Conservation (phyloP, 768 basidiomycete species). For the Sutorius australiensis region DNA sequence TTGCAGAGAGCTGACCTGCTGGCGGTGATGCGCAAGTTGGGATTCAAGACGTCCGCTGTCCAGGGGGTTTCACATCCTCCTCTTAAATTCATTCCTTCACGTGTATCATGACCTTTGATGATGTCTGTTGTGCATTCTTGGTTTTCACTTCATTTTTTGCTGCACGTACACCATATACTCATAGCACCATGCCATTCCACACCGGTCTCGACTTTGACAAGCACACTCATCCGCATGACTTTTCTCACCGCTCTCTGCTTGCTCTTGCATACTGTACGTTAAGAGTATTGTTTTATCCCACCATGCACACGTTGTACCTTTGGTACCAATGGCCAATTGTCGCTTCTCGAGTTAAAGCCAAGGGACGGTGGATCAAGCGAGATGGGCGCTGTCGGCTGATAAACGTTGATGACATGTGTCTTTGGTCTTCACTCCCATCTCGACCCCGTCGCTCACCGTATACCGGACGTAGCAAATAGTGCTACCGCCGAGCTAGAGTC, state of each 20-base stretch:
- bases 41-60: conserved; percentile 82
- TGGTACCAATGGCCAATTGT: conserved; percentile 3
- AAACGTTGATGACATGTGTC: conserved; percentile 2
- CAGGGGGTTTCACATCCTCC: conserved; percentile 49
- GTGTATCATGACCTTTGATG: conserved; percentile 23
- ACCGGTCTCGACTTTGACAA: conserved; percentile 22
- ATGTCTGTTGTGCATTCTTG: conserved; percentile 23
- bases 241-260: conserved; percentile 16
- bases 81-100: conserved; percentile 49
- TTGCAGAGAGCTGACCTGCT: conserved; percentile 84
- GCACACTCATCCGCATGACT: conserved; percentile 31
- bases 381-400: conserved; percentile 19
- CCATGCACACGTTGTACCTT: conserved; percentile 11
- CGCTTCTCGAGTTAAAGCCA: background rate
- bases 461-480: background rate
- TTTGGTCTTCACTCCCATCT: background rate
- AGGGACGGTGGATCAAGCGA: conserved; percentile 13
- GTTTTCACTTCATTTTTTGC: conserved; percentile 30
- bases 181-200: conserved; percentile 33
- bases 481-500: background rate
- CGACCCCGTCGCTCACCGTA: background rate
- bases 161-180: conserved; percentile 30
- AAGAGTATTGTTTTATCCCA: conserved; percentile 32
- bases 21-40: conserved; percentile 77
- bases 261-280: conserved; percentile 45